Percentiles rank a stretch among this genome's conserved stretches.
Conservation (phyloP, 208 protist genomes). For the Acanthamoeba healyi region DNA sequence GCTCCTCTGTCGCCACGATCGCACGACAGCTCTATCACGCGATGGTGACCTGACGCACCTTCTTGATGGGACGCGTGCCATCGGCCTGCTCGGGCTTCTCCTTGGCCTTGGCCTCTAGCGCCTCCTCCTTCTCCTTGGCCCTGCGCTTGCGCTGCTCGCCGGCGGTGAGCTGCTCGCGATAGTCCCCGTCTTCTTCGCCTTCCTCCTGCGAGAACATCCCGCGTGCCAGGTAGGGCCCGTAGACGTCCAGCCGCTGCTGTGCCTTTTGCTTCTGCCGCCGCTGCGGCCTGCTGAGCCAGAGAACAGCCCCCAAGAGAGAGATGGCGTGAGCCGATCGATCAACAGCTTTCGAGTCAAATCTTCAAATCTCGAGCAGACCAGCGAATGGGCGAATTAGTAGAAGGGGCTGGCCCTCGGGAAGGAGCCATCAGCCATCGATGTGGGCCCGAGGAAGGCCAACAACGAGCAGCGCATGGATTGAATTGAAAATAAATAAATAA, state of each 20-base stretch:
- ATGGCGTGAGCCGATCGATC: background rate
- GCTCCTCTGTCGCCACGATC: too few relatives aligned
- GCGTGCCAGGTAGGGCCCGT: background rate
- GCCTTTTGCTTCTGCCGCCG: constrained; percentile 18
- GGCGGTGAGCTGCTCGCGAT: background rate
- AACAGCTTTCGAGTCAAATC: background rate
- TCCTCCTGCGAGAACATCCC: background rate
- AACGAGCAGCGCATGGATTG: too few relatives aligned
- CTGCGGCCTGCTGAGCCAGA: background rate
- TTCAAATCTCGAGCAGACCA: too few relatives aligned
- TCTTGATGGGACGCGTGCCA: background rate
- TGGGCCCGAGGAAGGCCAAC: too few relatives aligned
- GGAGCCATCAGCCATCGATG: too few relatives aligned
- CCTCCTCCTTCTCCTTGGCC: background rate
- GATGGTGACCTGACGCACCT: background rate
- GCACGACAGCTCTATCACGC: background rate
- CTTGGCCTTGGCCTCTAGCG: background rate
- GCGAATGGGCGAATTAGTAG: too few relatives aligned
- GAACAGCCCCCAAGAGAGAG: background rate
- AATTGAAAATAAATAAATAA: too few relatives aligned
- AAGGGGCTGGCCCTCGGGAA: too few relatives aligned
- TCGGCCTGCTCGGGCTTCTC: background rate
- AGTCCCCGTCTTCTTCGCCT: background rate
- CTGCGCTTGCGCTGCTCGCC: constrained; percentile 16
- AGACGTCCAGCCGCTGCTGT: background rate